Base-by-base conservation (phyloP, 192 early-diverging fungal species). In the Coemansia sp. region DNA sequence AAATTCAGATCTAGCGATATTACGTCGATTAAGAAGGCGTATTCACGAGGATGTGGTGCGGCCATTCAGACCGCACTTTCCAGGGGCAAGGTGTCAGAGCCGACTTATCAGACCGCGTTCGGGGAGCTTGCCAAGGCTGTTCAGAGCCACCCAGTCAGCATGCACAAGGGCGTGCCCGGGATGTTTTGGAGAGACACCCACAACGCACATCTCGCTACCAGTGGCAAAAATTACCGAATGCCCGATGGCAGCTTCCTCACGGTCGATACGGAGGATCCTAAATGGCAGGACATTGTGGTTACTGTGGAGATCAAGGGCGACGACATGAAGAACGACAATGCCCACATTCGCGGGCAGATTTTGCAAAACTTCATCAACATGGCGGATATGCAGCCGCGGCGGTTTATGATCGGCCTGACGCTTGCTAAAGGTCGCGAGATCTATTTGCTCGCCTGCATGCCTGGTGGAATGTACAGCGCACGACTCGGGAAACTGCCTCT, bases 31-130 rank as follows among this genome's bases (percentile, higher is more conserved):
- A 38, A 16, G 12, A 16, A 11, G 5, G n/a, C n/a, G 35, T 16
- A 4, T 54, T 25, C 52, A 33, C 28, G 11, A 22, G 11, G n/a
- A n/a, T n/a, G n/a, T n/a, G n/a, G n/a, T n/a, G n/a, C n/a, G n/a
- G n/a, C n/a, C 32, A 6, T 54, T 27, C 9, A 3, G 6, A 0
- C 3, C 6, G 1, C 3, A 11, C 24, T 54, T 16, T n/a, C 2
- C 7, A 12, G 0, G 2, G 6, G 1, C 21, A 54, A 27, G 6
- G 52, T 54, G 10, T 33, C 28, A 9, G 52, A 54, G 25, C 22
- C 7, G 18, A 54, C 52, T 19, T 54, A 54, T 22, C 52, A 54
- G 52, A 5, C 32, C n/a, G 52, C 52, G 19, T 54, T 54, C 31
- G 31, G 31, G 5, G 6, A 2, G 6, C 52, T 54, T n/a, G 52